Evolutionary conservation across 2,329 filamentous ascomycete species (phyloP).

Genomic region (Phialophora expanda): DNA sequence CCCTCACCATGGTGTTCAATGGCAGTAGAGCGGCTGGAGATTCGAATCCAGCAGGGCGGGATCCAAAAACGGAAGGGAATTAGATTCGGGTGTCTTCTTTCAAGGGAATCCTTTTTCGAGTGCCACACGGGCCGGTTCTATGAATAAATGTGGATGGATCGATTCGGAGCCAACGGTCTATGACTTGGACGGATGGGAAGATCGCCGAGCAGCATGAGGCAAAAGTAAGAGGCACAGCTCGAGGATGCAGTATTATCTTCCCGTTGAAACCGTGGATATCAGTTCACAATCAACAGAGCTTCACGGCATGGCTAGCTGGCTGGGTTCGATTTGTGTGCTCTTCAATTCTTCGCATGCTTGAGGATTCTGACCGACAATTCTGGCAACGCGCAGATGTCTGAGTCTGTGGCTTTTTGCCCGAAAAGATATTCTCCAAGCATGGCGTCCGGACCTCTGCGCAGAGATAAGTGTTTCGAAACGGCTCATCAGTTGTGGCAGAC

Average conservation of each 20-base stretch:
- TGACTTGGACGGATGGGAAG: background rate
- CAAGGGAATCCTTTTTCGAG: background rate
- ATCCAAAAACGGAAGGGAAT: background rate
- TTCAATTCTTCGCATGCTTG: conserved; percentile 27
- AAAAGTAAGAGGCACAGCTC: background rate
- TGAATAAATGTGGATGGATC: background rate
- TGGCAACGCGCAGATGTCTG: no score
- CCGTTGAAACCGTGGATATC: background rate
- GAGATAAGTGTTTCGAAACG: no score
- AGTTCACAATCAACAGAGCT: background rate
- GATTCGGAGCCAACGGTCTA: background rate
- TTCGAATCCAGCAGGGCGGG: background rate
- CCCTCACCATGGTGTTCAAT: background rate
- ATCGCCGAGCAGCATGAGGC: background rate
- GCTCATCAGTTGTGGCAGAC: no score
- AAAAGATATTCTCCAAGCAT: no score
- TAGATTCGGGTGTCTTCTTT: background rate
- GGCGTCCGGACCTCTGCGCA: no score
- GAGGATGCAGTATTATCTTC: background rate
- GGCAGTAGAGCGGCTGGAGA: background rate
- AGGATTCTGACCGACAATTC: conserved; percentile 44
- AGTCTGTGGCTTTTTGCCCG: no score
- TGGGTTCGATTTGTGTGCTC: background rate
- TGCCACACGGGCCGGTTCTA: background rate
- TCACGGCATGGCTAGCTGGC: background rate